Evolutionary conservation across 1,139 yeast genomes (phyloP), one percentile per base, ranked within the genome.

Genomic region (Kodamaea derodonti): DNA sequence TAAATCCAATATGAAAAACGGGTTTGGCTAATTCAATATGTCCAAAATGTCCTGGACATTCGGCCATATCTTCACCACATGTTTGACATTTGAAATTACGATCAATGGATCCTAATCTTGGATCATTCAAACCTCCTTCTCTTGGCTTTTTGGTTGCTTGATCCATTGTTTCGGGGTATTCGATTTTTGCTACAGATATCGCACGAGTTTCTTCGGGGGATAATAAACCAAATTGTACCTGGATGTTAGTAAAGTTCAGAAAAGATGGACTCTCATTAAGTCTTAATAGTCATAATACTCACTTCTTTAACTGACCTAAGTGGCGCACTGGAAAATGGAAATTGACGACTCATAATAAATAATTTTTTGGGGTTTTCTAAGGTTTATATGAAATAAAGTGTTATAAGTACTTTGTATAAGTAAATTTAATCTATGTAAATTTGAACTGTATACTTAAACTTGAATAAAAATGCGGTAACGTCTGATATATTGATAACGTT

Each of bases 11-110:
- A 62, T 94, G 98, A 63, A 94, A 92, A 22, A 94, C 98, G 9
- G 99, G 98, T 58, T 90, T 92, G 24, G 98, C 97, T 46, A 94
- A 74, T 58, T 94, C 98, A 42, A 94, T 94, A 58, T 94, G 98
- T 47, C 99, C 99, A 65, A 94, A 94, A 68, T 94, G 99, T 40
- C 99, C 99, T 1, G 97, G 97, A 64, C 99, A 94, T 58, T 92
- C 98, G 40, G 94, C 87, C 97, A 92, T 92, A 54, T 94, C 96
- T 62, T 92, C 98, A 53, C 96, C 95, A 73, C 99, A 92, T 23
- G 99, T 92, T 69, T 90, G 97, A 72, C 99, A 92, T 67, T 87
- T 86, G 72, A 84, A 85, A 59, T 88, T 90, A 60, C 98, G 80
- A 63, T 94, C 99, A 49, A 92, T 92, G 9, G 97, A 86, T 35